phyloP scores from a whole-genome alignment of 2,329 filamentous ascomycete species.

The Cordyceps cicadae region DNA sequence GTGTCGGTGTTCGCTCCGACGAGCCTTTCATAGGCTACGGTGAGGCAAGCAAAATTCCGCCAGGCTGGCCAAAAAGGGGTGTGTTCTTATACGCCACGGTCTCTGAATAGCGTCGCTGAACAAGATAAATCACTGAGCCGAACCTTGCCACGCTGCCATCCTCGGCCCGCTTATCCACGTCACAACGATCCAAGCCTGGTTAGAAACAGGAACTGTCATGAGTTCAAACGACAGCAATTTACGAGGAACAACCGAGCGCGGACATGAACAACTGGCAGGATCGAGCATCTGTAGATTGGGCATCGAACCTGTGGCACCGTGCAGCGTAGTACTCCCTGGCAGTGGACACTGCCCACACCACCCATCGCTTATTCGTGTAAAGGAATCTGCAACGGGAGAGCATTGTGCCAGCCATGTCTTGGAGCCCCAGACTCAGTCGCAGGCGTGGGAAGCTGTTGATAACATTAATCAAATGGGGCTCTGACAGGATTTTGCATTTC shows the following conservation, averaged over 20 bases:
- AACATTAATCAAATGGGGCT: not conserved
- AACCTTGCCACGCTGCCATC: not conserved
- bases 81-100: too few relatives aligned
- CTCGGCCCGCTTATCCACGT: not conserved
- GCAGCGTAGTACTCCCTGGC: not conserved
- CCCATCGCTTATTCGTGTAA: not conserved
- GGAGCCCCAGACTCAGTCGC: not conserved
- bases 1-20: too few relatives aligned
- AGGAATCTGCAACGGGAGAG: not conserved
- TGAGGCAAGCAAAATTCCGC: not conserved
- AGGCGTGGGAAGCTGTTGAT: not conserved
- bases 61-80: too few relatives aligned
- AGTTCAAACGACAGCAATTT: not conserved
- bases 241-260: not conserved
- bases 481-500: not conserved
- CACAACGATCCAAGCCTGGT: not conserved
- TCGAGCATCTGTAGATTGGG: not conserved
- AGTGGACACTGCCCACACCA: not conserved
- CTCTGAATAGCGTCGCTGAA: not conserved
- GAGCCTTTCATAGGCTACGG: not conserved
- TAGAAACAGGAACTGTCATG: not conserved
- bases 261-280: not conserved
- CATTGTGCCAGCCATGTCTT: not conserved
- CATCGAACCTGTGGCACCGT: not conserved
- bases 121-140: not conserved